Percentiles rank a stretch among this genome's conserved stretches.
These are phyloP conservation scores for Hypoxylon sp. DNA, from an alignment of 2,329 filamentous ascomycete species.

Conservation along the genomic window DNA sequence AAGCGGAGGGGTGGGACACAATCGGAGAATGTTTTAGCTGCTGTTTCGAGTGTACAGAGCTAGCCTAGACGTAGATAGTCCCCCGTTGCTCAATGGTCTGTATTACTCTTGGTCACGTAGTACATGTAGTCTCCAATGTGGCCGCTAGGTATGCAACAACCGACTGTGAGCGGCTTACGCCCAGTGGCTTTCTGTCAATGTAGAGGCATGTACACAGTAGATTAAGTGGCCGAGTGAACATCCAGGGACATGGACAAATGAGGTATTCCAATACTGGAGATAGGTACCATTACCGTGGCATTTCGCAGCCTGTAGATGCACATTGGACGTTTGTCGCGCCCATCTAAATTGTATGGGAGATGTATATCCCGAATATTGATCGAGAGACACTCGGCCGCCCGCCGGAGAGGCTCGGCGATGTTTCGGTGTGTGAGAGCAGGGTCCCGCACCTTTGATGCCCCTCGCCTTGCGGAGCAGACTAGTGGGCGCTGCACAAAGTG, in stretches of 20 bases:
- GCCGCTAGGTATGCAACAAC: constrained; percentile 29
- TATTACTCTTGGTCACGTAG: constrained; percentile 31
- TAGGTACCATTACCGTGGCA: constrained; percentile 16
- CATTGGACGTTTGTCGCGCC: constrained; percentile 22
- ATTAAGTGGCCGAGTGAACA: constrained; percentile 12
- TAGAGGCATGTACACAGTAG: constrained; percentile 28
- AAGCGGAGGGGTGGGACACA: constrained; percentile 38
- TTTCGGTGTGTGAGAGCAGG: constrained; percentile 40
- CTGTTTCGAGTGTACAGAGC: constrained; percentile 28
- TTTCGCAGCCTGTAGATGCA: constrained; percentile 23
- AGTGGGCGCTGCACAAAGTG: constrained; percentile 26
- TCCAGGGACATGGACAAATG: constrained; percentile 12
- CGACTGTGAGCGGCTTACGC: constrained; percentile 22
- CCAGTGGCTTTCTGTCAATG: constrained; percentile 17
- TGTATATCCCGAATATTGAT: constrained; percentile 40
- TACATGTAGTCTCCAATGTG: constrained; percentile 32
- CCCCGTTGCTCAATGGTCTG: constrained; percentile 29
- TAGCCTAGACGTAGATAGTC: constrained; percentile 35
- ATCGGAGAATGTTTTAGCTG: constrained; percentile 43
- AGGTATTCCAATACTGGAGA: constrained; percentile 26
- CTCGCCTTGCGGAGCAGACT: constrained; percentile 33
- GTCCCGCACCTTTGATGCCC: constrained; percentile 38
- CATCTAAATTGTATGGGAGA: constrained; percentile 26
- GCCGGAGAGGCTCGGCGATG: constrained; percentile 45
- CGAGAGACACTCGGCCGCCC: constrained; percentile 36